Percentiles rank a stretch among this genome's conserved stretches.
Conservation (phyloP, 2,329 filamentous ascomycete species). For the Alternaria burnsii region DNA sequence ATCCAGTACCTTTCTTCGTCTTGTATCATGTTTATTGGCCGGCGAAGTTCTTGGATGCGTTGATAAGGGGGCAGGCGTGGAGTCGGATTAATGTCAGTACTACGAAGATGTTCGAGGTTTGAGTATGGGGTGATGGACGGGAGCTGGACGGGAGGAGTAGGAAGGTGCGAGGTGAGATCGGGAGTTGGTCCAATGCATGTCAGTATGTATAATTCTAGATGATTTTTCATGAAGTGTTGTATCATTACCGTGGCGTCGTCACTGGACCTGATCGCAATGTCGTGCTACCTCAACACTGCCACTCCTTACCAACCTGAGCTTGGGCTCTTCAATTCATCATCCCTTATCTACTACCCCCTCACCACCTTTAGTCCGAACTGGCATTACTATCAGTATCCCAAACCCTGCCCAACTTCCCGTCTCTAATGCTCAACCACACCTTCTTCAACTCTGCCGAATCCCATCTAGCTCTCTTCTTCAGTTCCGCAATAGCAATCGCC, state of each 20-base stretch:
- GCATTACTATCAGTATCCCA: constrained; percentile 1
- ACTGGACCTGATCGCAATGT: neutral
- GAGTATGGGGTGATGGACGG: neutral
- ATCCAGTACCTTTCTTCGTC: constrained; percentile 61
- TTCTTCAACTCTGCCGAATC: constrained; percentile 5
- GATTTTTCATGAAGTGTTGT: neutral
- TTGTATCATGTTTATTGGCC: constrained; percentile 65
- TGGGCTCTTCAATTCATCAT: neutral
- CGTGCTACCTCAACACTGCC: neutral
- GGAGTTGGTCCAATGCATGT: neutral
- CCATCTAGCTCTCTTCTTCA: neutral
- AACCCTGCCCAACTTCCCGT: neutral
- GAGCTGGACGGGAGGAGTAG: neutral
- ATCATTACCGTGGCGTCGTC: neutral
- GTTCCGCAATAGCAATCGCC: neutral
- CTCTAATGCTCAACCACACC: neutral
- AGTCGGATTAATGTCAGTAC: constrained; percentile 74
- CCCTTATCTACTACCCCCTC: neutral
- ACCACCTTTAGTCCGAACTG: neutral
- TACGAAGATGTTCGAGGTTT: constrained; percentile 62
- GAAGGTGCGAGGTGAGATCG: neutral
- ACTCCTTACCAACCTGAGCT: neutral
- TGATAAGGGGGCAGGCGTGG: constrained; percentile 63
- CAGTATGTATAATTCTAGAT: neutral
- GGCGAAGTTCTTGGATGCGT: constrained; percentile 58